A percentile compares a stretch with the other conserved stretches of the same genome.
phyloP scores from a whole-genome alignment of 192 early-diverging fungal genomes.

The Coemansia sp. region DNA sequence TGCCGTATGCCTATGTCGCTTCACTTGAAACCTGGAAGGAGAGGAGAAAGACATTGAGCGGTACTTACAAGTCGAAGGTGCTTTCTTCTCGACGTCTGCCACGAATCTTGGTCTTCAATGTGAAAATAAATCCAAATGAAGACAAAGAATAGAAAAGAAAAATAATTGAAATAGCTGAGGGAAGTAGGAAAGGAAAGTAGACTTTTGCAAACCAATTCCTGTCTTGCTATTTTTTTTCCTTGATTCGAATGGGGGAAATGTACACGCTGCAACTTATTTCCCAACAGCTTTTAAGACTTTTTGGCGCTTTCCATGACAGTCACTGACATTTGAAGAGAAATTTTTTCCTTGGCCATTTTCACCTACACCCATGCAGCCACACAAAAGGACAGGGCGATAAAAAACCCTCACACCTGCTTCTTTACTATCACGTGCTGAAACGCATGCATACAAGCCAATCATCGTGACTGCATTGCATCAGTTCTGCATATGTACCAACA shows the following conservation, averaged over 20 bases:
- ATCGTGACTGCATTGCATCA: neutral
- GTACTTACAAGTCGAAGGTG: slow-evolving; percentile 4
- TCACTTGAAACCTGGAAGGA: neutral
- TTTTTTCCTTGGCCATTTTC: neutral
- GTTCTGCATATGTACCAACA: no score
- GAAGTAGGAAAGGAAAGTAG: neutral
- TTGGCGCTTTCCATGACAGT: neutral
- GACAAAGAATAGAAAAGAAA: slow-evolving; percentile 19
- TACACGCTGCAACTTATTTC: neutral
- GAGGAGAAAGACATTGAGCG: neutral
- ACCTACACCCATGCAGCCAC: neutral
- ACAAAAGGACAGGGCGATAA: neutral
- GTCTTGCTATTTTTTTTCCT: neutral
- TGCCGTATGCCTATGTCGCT: neutral
- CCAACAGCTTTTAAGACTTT: neutral
- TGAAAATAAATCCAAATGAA: slow-evolving; percentile 25
- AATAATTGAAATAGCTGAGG: slow-evolving; percentile 16
- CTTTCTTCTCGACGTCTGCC: slow-evolving; percentile 5
- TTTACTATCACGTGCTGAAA: neutral
- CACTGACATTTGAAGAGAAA: neutral
- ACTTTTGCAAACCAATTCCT: neutral
- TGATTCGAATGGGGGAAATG: neutral
- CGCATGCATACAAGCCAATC: neutral
- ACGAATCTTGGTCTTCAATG: slow-evolving; percentile 8
- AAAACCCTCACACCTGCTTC: neutral